Conservation (phyloP, 345 rosid genomes). For the Brassica rapa region DNA sequence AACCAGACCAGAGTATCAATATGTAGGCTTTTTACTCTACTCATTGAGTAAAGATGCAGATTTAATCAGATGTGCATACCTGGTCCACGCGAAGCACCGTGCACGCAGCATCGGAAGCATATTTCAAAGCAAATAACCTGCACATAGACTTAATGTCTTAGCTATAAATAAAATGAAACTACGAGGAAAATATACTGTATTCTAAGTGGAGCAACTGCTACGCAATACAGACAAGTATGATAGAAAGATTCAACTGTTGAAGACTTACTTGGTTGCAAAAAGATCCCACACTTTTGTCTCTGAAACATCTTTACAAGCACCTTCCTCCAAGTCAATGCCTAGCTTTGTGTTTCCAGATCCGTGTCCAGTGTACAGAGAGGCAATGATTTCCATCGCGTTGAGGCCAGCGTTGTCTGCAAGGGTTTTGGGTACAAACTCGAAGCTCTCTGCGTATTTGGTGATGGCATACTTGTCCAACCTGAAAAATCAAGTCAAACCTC, state of each 20-base stretch:
- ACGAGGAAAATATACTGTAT: no score
- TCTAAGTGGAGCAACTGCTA: no score
- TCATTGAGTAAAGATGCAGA: neutral
- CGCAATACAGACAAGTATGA: no score
- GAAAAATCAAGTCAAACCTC: neutral
- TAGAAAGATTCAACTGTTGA: no score
- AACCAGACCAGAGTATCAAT: neutral
- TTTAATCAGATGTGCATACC: constrained; percentile 45
- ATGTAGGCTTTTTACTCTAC: constrained; percentile 1
- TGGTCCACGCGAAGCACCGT: constrained; percentile 96
- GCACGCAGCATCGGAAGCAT: constrained; percentile 97
- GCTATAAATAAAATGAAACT: neutral
- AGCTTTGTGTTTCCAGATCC: constrained; percentile 86
- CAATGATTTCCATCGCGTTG: constrained; percentile 93
- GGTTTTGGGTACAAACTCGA: constrained; percentile 93
- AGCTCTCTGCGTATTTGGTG: constrained; percentile 94
- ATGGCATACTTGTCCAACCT: constrained; percentile 98
- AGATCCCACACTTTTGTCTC: constrained; percentile 82
- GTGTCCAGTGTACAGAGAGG: constrained; percentile 85
- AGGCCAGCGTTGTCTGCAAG: constrained; percentile 97
- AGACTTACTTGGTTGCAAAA: constrained; percentile 61
- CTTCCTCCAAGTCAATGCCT: constrained; percentile 86
- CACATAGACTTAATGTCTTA: constrained; percentile 8
- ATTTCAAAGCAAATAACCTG: constrained; percentile 91
- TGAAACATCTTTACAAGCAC: constrained; percentile 74